Evolutionary conservation across 352 stramenopile genomes (phyloP), one percentile per base, ranked within the genome.

Genomic region (Vaucheria bursata): DNA sequence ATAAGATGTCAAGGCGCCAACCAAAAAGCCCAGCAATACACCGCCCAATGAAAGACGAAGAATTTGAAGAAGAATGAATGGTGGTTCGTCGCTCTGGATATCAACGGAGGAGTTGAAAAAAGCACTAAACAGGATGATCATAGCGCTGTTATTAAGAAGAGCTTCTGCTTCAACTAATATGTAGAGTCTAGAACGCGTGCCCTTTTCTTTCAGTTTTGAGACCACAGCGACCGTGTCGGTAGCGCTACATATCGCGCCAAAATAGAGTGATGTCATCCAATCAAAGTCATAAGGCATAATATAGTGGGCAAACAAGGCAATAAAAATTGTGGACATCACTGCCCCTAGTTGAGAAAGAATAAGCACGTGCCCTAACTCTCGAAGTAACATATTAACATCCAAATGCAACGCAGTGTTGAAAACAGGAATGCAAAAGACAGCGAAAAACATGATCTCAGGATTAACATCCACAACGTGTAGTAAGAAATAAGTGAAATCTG

Each of bases 111-210:
- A 71, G 34, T 83, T 53, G 65, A 83, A 85, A 78, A 90, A 87
- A 12, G 90, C 77, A 8, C 50, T 75, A 74, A 89, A 91, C 1
- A 91, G 65, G 7, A 91, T 86, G 1, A 91, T 84, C 1, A 86
- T 82, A 25, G 80, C 85, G 1, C 87, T 86, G 40, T 91, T 86
- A 53, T 91, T 91, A 35, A 91, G 80, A 32, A 91, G 82, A 18
- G 64, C 83, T 71, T 91, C 87, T 39, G 86, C 87, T 35, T 85
- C 59, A 76, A 91, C 86, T 31, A 83, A 49, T 12, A 87, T 86
- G 25, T 83, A 86, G 1, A 89, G 76, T 49, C 75, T 71, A 39
- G 75, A 52, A 25, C 79, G 78, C 8, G 80, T 79, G 31, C 86
- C 86, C 32, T 86, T 50, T 25, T 87, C 74, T 59, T 89, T 53